Evolutionary conservation across 2,329 filamentous ascomycete species (phyloP).

Genomic region (Dactylellina parvicollis): DNA sequence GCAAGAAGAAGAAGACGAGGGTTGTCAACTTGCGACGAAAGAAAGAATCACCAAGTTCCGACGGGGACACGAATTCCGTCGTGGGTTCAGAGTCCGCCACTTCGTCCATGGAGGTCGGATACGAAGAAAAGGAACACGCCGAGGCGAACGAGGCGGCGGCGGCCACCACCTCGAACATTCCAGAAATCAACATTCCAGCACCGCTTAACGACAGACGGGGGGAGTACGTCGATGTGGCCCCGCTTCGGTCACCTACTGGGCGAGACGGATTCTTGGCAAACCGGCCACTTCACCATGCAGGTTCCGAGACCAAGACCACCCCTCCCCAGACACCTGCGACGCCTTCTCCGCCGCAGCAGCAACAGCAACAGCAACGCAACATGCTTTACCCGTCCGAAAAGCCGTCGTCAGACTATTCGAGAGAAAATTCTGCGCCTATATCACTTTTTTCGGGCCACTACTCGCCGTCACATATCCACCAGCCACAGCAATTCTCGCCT

Average conservation of each 20-base stretch:
- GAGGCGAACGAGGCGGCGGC: slow-evolving; percentile 39
- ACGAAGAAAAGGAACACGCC: slow-evolving; percentile 54
- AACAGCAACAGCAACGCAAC: slow-evolving; percentile 26
- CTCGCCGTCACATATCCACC: slow-evolving; percentile 19
- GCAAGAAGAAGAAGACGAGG: slow-evolving; percentile 80
- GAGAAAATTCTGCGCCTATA: slow-evolving; percentile 36
- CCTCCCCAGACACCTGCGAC: slow-evolving; percentile 45
- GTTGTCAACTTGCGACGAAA: slow-evolving; percentile 81
- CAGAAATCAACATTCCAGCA: slow-evolving; percentile 54
- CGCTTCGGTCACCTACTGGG: slow-evolving; percentile 50
- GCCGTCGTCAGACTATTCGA: slow-evolving; percentile 31
- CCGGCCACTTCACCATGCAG: slow-evolving; percentile 54
- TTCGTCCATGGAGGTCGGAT: slow-evolving; percentile 70
- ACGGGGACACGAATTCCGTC: slow-evolving; percentile 43
- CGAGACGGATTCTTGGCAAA: slow-evolving; percentile 52
- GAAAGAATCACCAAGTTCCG: slow-evolving; percentile 59
- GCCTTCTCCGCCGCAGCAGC: slow-evolving; percentile 19
- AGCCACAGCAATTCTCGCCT: slow-evolving; percentile 36
- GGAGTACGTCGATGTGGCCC: slow-evolving; percentile 50
- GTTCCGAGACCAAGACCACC: slow-evolving; percentile 54
- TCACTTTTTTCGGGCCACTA: slow-evolving; percentile 47
- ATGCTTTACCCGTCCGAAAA: slow-evolving; percentile 34
- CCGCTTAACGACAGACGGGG: slow-evolving; percentile 37
- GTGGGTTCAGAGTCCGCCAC: slow-evolving; percentile 61
- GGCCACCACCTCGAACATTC: slow-evolving; percentile 47